Base-by-base conservation (phyloP, 805 yeast genomes). In the Saitoella complicata region DNA sequence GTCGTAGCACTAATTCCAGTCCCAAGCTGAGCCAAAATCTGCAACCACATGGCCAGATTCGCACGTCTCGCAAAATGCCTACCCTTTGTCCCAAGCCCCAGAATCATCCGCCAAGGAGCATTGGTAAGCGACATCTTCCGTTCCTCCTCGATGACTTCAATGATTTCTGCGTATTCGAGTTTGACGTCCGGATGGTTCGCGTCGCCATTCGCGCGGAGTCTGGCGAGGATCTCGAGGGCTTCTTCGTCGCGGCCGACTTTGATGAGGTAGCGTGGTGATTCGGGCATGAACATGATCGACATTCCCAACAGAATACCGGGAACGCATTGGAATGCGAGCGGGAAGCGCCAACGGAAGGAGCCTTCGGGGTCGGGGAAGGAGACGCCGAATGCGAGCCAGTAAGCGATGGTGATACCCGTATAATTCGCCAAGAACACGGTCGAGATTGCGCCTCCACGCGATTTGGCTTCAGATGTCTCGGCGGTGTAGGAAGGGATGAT, bases 401-500 rank as follows among this genome's bases (percentile, higher is more conserved):
- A 78, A 11, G 84, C 82, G 55, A 78, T 65, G 51, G 76, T 69
- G 38, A 82, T 77, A 58, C 86, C 86, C 42, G 75, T 65, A 51
- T 76, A 72, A 41, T 44, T 45, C 40, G 75, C 68, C 35, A 78
- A 70, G 51, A 81, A 81, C 59, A 77, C 80, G 67, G 31, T 82
- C 74, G 55, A 87, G 84, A 49, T 45, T 37, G 52, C 40, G 44
- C 46, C 43, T n/a, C 56, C 56, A 7, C 55, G 55, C 21, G 53
- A 46, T 40, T 44, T 46, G 13, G 79, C 69, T 45, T 69, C 86
- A 9, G 84, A 73, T 21, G 81, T 76, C 60, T 80, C 83, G 37
- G 86, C 79, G 64, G 77, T 74, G 58, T 78, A 81, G 55, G 83
- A 65, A 39, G 91, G 87, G 33, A 79, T 81, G 45, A 79, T 53